These are phyloP conservation scores for Pugionium dolabratum DNA, from an alignment of 345 rosid genomes.

Conservation along the genomic window DNA sequence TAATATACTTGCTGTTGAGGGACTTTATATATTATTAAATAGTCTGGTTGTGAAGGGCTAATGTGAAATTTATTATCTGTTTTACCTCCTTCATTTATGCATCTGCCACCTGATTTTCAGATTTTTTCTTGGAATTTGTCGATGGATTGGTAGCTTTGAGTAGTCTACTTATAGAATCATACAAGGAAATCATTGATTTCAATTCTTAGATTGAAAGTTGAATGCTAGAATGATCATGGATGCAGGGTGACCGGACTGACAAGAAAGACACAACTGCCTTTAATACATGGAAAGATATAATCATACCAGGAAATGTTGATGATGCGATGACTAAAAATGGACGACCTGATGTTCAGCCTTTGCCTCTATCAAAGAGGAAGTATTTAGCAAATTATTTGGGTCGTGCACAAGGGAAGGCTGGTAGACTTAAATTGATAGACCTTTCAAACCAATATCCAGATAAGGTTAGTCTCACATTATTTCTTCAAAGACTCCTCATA, in stretches of 20 bases:
- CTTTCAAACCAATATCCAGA: slow-evolving; percentile 81
- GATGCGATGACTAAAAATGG: slow-evolving; percentile 77
- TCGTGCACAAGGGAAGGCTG: slow-evolving; percentile 87
- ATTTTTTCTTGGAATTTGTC: too few species aligned
- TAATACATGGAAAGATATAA: slow-evolving; percentile 96
- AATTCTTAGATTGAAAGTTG: slow-evolving; percentile 13
- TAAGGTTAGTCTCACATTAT: slow-evolving; percentile 52
- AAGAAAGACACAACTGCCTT: slow-evolving; percentile 87
- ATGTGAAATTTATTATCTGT: neutral
- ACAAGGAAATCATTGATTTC: neutral
- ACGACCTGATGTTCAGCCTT: slow-evolving; percentile 59
- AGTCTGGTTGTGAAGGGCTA: neutral
- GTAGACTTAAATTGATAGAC: slow-evolving; percentile 78
- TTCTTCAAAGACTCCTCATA: slow-evolving; percentile 1
- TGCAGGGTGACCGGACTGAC: slow-evolving; percentile 95
- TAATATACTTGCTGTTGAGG: slow-evolving; percentile 8
- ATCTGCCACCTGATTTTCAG: too few species aligned
- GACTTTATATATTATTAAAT: neutral
- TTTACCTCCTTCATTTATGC: neutral
- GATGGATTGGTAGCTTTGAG: too few species aligned
- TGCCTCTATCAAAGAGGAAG: slow-evolving; percentile 74
- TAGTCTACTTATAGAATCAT: neutral
- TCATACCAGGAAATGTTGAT: slow-evolving; percentile 92
- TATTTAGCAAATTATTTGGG: slow-evolving; percentile 89
- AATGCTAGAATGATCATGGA: slow-evolving; percentile 21